A percentile compares a stretch with the other conserved stretches of the same genome.
phyloP scores from a whole-genome alignment of 192 early-diverging fungal species.

The Chytriomyces sp. region DNA sequence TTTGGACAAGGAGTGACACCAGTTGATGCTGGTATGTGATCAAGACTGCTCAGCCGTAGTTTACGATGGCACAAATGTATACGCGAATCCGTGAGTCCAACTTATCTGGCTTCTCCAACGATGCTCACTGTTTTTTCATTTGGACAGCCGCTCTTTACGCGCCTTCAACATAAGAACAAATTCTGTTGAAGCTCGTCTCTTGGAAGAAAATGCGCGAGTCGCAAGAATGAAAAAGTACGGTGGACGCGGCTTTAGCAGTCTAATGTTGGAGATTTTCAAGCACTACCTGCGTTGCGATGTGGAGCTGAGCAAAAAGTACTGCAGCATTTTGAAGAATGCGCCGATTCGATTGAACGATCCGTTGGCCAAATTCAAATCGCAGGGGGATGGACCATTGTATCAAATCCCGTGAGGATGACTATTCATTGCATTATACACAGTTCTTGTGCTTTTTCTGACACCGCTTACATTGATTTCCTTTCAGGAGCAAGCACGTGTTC shows the following conservation, averaged over 20 bases:
- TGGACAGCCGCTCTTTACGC: slow-evolving; percentile 14
- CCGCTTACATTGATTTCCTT: slow-evolving; percentile 1
- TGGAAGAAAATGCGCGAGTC: slow-evolving; percentile 15
- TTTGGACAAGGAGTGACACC: too few relatives aligned
- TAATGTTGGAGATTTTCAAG: slow-evolving; percentile 32
- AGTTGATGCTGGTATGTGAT: too few relatives aligned
- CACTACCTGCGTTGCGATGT: slow-evolving; percentile 14
- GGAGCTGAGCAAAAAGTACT: slow-evolving; percentile 9
- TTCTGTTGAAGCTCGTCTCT: slow-evolving; percentile 29
- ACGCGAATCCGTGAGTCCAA: slow-evolving; percentile 35
- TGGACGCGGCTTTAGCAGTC: slow-evolving; percentile 29
- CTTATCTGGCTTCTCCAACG: too few relatives aligned
- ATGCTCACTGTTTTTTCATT: too few relatives aligned
- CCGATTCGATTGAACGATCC: too few relatives aligned
- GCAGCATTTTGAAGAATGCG: slow-evolving; percentile 20
- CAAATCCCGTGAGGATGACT: too few relatives aligned
- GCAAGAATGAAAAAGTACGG: slow-evolving; percentile 33
- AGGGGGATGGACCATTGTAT: not conserved
- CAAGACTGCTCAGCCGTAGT: slow-evolving; percentile 31
- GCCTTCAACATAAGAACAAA: slow-evolving; percentile 44
- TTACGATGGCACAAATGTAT: slow-evolving; percentile 42
- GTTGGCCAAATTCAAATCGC: too few relatives aligned
- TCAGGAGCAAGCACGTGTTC: too few relatives aligned
- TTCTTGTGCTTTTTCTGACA: slow-evolving; percentile 14
- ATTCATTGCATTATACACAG: slow-evolving; percentile 12